Base-by-base conservation (phyloP, 2,329 filamentous ascomycete species). In the Fusarium sambucinum region DNA sequence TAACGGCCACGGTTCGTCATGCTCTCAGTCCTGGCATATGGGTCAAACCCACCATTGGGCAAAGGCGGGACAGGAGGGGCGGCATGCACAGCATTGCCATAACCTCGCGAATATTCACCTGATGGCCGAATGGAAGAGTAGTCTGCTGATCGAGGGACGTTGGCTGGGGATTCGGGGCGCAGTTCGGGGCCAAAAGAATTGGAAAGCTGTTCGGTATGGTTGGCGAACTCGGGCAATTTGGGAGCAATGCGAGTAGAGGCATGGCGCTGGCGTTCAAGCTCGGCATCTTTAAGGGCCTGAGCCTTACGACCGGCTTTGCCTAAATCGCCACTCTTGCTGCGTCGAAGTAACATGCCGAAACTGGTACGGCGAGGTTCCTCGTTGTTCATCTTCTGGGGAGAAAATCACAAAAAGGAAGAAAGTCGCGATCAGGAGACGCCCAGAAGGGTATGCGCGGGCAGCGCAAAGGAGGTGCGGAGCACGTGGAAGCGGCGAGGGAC, bases 1-100 rank as follows among this genome's bases (percentile, higher is more conserved):
- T 97, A 97, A 70, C 96, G 92, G 63, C 95, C 94, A 73, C 96
- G 93, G 80, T 98, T 91, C 73, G 95, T 94, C 93, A 98, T 97
- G 85, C 95, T 97, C 83, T 96, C 93, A 35, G 92, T 90, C 68
- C 92, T 88, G 45, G 91, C 89, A 76, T 96, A 96, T 16, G 92
- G 91, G 74, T 97, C 93, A 67, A 87, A 85, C 73, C 86, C 86
- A 59, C 86, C 86, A 77, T 83, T 86, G 46, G 88, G 87, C 53
- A 90, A 82, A 2, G 89, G 88, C 54, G 87, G 87, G 44, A 86
- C 79, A 42, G 88, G 84, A 46, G 83, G 74, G 32, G 77, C 78
- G 65, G 77, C 80, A 72, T 59, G 45, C 16, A 59, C 38, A 48
- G 67, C 77, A 70, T 79, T 45, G 83, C 83, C 65, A 78, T 76